Base-by-base conservation (phyloP, 2,329 filamentous ascomycete species). In the Didymella segeticola region DNA sequence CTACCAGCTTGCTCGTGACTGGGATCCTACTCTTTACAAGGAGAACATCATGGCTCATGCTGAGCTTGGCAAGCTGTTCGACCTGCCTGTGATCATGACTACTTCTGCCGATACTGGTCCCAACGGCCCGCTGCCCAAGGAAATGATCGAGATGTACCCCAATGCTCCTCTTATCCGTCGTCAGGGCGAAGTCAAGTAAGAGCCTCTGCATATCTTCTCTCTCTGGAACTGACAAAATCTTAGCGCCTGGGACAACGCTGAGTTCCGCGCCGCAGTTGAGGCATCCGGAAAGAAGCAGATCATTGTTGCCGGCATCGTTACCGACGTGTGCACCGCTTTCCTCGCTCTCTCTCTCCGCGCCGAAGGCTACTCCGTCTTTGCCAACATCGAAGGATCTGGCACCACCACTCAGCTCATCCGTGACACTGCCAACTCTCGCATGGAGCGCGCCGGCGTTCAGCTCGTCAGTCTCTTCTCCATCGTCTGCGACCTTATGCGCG, bases 261-360 rank as follows among this genome's bases (percentile, higher is more conserved):
- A 89, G 0, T 91, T 92, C 77, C 82, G 82, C 29, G 78, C 78
- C 1, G 88, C 89, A 2, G 80, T 92, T 56, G 75, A 80, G 58
- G 87, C 86, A 1, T 83, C 87, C 4, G 83, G 83, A 53, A 86
- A 85, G 70, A 85, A 80, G 25, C 89, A 92, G 70, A 78, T 92
- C 63, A 89, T 92, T 66, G 73, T 93, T 14, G 88, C 80, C 2
- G 88, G 89, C 7, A 90, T 91, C 64, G 82, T 84, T 2, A 91
- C 89, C 0, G 89, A 92, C 70, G 88, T 91, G 53, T 91, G 87
- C 80, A 89, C 87, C 19, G 79, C 88, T 0, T 91, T 91, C 78
- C 80, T 89, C 5, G 86, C 89, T 0, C 80, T 91, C n/a, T 88
- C 87, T 1, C 83, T 91, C 4, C 80, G 86, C 29, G 82, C 86